A percentile compares a stretch with the other conserved stretches of the same genome.
phyloP scores from a whole-genome alignment of 2,329 filamentous ascomycete genomes.

The Phialocephala subalpina region DNA sequence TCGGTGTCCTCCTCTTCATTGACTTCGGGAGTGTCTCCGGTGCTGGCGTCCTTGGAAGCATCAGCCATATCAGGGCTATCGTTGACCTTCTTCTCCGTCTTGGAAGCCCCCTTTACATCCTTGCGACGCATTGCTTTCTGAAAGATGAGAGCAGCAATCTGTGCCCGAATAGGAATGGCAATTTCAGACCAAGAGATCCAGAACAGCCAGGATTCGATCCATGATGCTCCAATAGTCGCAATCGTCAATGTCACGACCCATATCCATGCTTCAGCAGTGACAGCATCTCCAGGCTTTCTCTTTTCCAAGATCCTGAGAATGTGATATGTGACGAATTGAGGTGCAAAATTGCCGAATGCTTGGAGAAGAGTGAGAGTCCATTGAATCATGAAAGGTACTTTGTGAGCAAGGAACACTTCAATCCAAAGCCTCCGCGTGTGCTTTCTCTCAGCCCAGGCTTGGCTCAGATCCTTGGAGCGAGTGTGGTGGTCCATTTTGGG shows the following conservation, averaged over 20 bases:
- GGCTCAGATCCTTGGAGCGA: slow-evolving; percentile 58
- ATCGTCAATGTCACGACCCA: slow-evolving; percentile 72
- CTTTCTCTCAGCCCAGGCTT: slow-evolving; percentile 57
- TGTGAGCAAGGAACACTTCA: slow-evolving; percentile 66
- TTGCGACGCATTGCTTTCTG: slow-evolving; percentile 80
- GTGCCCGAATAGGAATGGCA: slow-evolving; percentile 71
- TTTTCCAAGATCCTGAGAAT: slow-evolving; percentile 71
- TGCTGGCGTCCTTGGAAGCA: slow-evolving; percentile 37
- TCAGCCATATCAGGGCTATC: slow-evolving; percentile 41
- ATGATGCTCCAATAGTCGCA: slow-evolving; percentile 59
- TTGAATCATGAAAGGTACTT: slow-evolving; percentile 62
- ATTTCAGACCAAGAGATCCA: slow-evolving; percentile 72
- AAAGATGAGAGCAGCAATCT: slow-evolving; percentile 77
- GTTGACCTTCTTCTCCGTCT: slow-evolving; percentile 48
- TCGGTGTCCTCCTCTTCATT: slow-evolving; percentile 53
- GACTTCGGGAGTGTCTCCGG: slow-evolving; percentile 42
- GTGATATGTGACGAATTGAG: slow-evolving; percentile 73
- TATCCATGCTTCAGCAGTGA: slow-evolving; percentile 66
- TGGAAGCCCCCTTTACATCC: slow-evolving; percentile 71
- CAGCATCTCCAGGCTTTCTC: slow-evolving; percentile 52
- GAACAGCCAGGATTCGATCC: slow-evolving; percentile 70
- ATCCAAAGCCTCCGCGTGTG: slow-evolving; percentile 64
- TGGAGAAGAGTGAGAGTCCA: slow-evolving; percentile 57
- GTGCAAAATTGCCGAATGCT: slow-evolving; percentile 63
- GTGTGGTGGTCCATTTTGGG: slow-evolving; percentile 65